Base-by-base conservation (phyloP, 192 early-diverging fungal species). In the Backusella parvicylindrica region DNA sequence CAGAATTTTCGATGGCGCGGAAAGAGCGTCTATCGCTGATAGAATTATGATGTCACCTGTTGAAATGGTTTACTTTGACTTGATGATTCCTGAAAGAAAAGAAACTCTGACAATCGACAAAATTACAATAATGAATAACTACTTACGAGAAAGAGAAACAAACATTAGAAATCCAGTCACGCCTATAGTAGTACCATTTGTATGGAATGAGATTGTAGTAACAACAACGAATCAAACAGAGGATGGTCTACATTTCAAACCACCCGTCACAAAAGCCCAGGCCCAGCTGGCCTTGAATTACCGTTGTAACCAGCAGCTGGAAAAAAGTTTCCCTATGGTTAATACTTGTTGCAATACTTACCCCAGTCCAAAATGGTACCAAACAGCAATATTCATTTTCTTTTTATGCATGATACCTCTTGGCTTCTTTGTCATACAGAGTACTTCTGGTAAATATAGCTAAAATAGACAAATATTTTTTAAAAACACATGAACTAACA, bases 181-280 rank as follows among this genome's bases (percentile, higher is more conserved):
- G 63, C 35, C 79, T 2, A 73, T 89, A 56, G 75, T 80, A 3
- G 74, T 92, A 35, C 83, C 88, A 23, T 76, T 77, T 37, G 80
- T 79, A 33, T 92, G 89, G 89, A 78, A 78, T 60, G 65, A 65
- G 21, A 88, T 89, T 80, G 64, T 83, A 11, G 72, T 73, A 31
- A 80, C 76, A 18, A 80, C 81, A 4, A 70, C 73, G 9, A 74
- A 60, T 7, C 77, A 78, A 69, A 91, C 92, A 9, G 31, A 60
- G 4, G 93, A 95, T 74, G 93, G 93, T 3, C 75, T 95, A 31
- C 93, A 95, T 77, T 95, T 86, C 79, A 76, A 80, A 13, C 64
- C 74, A 5, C 47, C 64, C 35, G 72, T 93, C 40, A 82, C 87
- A 74, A 50, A 70, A 6, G 80, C 77, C 12, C 88, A 91, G 38